Evolutionary conservation across 73 alveolate genomes (phyloP).

Genomic region (Stentor coeruleus): DNA sequence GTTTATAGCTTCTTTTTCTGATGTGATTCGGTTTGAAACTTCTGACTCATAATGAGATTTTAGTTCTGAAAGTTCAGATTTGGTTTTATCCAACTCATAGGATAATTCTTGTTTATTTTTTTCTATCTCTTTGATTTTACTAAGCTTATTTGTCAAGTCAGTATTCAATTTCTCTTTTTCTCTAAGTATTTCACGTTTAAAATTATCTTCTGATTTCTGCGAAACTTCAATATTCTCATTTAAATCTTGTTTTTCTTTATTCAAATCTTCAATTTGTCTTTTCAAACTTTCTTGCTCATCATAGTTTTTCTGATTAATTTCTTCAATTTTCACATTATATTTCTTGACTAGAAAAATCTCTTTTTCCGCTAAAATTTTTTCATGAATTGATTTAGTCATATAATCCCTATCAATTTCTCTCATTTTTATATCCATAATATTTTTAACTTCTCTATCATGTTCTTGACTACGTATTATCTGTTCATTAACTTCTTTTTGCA

Average conservation of each 20-base stretch:
- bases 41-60: neutral
- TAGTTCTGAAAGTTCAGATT: neutral
- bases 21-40: neutral
- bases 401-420: conserved; percentile 11
- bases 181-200: neutral
- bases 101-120: neutral
- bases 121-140: neutral
- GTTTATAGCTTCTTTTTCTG: neutral
- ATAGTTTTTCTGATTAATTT: neutral
- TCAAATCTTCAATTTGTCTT: too few species aligned
- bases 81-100: neutral
- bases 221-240: too few species aligned
- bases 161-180: neutral
- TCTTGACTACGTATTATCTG: neutral
- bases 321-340: neutral
- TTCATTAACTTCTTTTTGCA: neutral
- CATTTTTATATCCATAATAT: neutral
- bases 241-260: too few species aligned
- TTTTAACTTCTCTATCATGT: neutral
- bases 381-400: neutral
- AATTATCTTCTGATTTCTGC: too few species aligned
- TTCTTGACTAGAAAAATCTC: neutral
- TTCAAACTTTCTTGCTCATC: too few species aligned
- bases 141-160: neutral
- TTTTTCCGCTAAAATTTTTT: neutral